phyloP scores from a whole-genome alignment of 331 rosid species.

The Quercus lobata region DNA sequence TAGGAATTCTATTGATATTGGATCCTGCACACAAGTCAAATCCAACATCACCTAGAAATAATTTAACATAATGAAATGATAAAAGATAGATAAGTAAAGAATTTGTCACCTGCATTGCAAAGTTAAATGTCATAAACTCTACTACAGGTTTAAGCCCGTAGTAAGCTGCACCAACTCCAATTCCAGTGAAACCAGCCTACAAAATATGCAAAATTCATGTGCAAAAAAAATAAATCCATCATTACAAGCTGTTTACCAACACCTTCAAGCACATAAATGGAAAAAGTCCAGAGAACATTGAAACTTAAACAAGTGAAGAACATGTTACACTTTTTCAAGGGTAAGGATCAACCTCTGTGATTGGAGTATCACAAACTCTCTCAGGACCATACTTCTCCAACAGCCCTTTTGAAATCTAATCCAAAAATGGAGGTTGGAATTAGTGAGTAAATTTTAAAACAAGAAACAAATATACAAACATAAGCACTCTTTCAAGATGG shows the following conservation, averaged over 20 bases:
- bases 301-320: too few relatives aligned
- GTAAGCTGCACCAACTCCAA: slow-evolving; percentile 99
- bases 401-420: slow-evolving; percentile 80
- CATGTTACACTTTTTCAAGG: slow-evolving; percentile 1
- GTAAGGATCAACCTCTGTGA: slow-evolving; percentile 73
- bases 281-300: not conserved
- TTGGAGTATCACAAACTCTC: slow-evolving; percentile 96
- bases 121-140: slow-evolving; percentile 99
- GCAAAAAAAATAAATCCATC: too few relatives aligned
- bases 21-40: not conserved
- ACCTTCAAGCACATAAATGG: slow-evolving; percentile 16
- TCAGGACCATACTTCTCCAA: slow-evolving; percentile 97
- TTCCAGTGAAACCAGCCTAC: slow-evolving; percentile 99
- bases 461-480: not conserved
- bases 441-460: not conserved
- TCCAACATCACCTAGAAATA: not conserved
- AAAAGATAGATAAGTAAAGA: not conserved
- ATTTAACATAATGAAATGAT: not conserved
- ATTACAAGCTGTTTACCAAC: too few relatives aligned
- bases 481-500: not conserved
- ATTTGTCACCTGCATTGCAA: slow-evolving; percentile 92
- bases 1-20: too few relatives aligned
- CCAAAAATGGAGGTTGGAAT: not conserved
- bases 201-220: not conserved
- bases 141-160: slow-evolving; percentile 86